Base-by-base conservation (phyloP, 1,284 basidiomycete species). In the Peniophora sp. region DNA sequence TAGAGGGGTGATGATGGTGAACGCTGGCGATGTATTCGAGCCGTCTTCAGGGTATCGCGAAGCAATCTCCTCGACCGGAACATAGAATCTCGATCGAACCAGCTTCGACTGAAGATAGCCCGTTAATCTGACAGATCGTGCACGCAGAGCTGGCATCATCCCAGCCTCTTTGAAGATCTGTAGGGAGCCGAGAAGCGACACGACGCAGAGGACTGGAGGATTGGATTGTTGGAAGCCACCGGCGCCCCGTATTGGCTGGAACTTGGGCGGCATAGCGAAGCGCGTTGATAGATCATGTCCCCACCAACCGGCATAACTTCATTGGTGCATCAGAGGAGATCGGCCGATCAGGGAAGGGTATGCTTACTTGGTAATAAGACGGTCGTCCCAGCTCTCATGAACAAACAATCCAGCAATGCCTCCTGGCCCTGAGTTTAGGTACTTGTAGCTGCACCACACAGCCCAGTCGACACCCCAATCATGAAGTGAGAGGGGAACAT, bases 401-500 rank as follows among this genome's bases (percentile, higher is more conserved):
- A 97, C 75, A 65, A 86, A 97, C 48, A 94, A 70, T 3, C 95
- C 97, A n/a, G 85, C 97, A 51, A 98, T 96, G 12, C 88, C 92
- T 14, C 96, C 95, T 3, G 96, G 95, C 1, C 97, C 93, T 12
- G 92, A 87, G 67, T 97, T 98, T 51, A 97, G 81, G 68, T 98
- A 99, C 73, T 97, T 97, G 77, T 97, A 97, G 24, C 92, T 90
- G 68, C 94, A 97, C 93, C 94, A 97, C 17, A 93, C 92, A 0
- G 95, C 96, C 67, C 98, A 98, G 69, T 99, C 96, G 58, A 93
- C 87, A 54, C 81, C 74, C 96, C 97, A 99, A 55, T 93, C 87
- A 66, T 97, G 92, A 55, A 99, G 73, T 48, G 81, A 75, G 55
- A 97, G 69, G 11, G 91, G 88, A 27, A 99, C 90, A 65, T 99